Conservation (phyloP, 1,284 basidiomycete species). For the Stygiomarasmius scandens region DNA sequence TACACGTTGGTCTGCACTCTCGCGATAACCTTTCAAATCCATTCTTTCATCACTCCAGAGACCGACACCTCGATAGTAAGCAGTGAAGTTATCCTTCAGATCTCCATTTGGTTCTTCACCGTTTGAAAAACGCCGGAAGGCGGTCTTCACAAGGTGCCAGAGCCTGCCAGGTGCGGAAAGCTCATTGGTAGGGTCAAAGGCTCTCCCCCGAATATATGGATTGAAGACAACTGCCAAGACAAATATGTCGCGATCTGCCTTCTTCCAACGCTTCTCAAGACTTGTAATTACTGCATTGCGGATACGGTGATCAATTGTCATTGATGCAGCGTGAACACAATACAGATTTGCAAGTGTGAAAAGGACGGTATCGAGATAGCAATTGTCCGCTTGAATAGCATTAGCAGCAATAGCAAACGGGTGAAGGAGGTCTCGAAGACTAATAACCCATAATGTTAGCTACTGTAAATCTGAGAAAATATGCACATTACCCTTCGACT, state of each 20-base stretch:
- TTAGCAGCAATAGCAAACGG: conserved; percentile 30
- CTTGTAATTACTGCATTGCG: conserved; percentile 18
- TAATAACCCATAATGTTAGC: conserved; percentile 17
- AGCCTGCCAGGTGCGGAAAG: neutral
- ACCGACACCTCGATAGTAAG: neutral
- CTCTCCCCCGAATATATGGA: conserved; percentile 22
- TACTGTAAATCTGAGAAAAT: conserved; percentile 4
- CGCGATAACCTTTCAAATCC: neutral
- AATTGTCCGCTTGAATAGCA: no score
- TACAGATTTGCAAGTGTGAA: no score
- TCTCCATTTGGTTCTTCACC: neutral
- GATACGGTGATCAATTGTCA: conserved; percentile 8
- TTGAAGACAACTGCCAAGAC: conserved; percentile 31
- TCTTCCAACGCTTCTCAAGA: conserved; percentile 30
- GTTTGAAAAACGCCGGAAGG: neutral
- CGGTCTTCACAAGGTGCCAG: conserved; percentile 5
- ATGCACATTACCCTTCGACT: conserved; percentile 13
- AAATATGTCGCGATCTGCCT: conserved; percentile 29
- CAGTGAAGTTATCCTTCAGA: neutral
- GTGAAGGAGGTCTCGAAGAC: conserved; percentile 30
- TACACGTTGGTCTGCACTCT: neutral
- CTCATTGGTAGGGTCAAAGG: conserved; percentile 10
- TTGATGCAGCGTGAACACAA: neutral
- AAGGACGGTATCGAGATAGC: no score
- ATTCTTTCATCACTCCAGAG: conserved; percentile 1